Evolutionary conservation across 1,284 basidiomycete species (phyloP).

Genomic region (Chalciporus sp.): DNA sequence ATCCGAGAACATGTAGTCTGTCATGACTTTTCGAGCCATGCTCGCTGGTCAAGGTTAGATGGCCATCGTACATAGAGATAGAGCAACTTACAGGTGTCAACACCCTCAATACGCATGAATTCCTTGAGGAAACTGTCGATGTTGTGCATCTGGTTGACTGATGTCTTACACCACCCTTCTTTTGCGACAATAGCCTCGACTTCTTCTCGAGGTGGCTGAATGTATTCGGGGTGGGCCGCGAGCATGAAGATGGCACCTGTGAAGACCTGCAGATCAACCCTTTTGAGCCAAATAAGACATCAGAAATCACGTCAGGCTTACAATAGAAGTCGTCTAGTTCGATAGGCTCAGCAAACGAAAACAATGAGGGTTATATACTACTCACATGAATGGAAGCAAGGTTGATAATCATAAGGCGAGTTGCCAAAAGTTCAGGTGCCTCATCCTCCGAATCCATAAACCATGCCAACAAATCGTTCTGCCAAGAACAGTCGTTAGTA

Average conservation of each 20-base stretch:
- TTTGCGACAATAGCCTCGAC: constrained; percentile 37
- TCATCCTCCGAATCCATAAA: constrained; percentile 43
- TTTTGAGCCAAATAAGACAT: background rate
- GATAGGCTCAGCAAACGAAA: background rate
- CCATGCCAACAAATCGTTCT: constrained; percentile 49
- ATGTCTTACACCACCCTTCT: constrained; percentile 48
- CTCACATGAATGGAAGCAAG: constrained; percentile 43
- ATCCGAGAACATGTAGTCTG: constrained; percentile 41
- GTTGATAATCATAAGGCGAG: constrained; percentile 37
- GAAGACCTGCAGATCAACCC: constrained; percentile 29
- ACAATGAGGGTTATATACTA: background rate
- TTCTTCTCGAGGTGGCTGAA: constrained; percentile 46
- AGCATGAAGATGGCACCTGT: constrained; percentile 38
- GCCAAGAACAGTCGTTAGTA: background rate
- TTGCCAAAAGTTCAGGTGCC: constrained; percentile 31
- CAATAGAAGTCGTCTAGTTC: constrained; percentile 16
- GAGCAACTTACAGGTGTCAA: constrained; percentile 4
- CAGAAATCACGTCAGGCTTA: too few species aligned
- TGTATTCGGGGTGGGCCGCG: constrained; percentile 40
- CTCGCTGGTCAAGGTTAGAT: background rate
- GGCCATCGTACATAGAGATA: too few species aligned
- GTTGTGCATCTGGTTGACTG: constrained; percentile 43
- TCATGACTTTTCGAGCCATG: constrained; percentile 35
- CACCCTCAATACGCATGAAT: constrained; percentile 37
- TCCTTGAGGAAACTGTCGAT: constrained; percentile 53